phyloP scores from a whole-genome alignment of 768 basidiomycete genomes.

The Sporobolomyces roseus region DNA sequence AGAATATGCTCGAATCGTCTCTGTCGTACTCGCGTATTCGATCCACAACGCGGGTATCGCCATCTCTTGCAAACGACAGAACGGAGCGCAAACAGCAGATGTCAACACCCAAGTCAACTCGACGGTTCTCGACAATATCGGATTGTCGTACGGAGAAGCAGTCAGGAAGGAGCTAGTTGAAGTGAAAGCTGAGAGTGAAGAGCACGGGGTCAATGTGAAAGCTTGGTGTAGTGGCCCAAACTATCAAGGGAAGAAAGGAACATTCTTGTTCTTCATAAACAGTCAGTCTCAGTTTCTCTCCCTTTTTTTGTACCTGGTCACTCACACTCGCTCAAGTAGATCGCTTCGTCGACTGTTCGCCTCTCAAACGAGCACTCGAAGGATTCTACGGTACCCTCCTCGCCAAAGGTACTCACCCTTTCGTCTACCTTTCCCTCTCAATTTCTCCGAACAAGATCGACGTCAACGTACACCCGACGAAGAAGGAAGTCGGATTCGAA shows the following conservation, averaged over 20 bases:
- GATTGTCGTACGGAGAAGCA: constrained; percentile 71
- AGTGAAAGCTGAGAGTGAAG: constrained; percentile 48
- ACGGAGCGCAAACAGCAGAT: constrained; percentile 26
- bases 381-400: constrained; percentile 75
- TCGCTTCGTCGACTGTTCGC: constrained; percentile 80
- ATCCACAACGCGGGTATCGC: constrained; percentile 84
- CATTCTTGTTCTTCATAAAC: constrained; percentile 89
- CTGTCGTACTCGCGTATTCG: constrained; percentile 88
- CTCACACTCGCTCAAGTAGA: constrained; percentile 58
- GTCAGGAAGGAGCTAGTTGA: constrained; percentile 69
- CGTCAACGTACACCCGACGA: constrained; percentile 97
- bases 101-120: constrained; percentile 53
- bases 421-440: constrained; percentile 83
- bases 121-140: constrained; percentile 65
- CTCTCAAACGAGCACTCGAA: constrained; percentile 83
- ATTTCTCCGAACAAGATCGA: constrained; percentile 85
- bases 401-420: constrained; percentile 83
- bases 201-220: constrained; percentile 66
- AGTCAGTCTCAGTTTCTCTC: constrained; percentile 55
- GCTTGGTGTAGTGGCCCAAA: constrained; percentile 79
- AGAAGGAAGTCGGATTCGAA: constrained; percentile 78
- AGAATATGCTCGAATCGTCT: constrained; percentile 84
- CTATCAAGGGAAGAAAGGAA: constrained; percentile 79
- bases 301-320: too few species aligned
- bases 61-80: constrained; percentile 87